Evolutionary conservation across 1,284 basidiomycete species (phyloP).

Genomic region (Cryptococcus amylolentus): DNA sequence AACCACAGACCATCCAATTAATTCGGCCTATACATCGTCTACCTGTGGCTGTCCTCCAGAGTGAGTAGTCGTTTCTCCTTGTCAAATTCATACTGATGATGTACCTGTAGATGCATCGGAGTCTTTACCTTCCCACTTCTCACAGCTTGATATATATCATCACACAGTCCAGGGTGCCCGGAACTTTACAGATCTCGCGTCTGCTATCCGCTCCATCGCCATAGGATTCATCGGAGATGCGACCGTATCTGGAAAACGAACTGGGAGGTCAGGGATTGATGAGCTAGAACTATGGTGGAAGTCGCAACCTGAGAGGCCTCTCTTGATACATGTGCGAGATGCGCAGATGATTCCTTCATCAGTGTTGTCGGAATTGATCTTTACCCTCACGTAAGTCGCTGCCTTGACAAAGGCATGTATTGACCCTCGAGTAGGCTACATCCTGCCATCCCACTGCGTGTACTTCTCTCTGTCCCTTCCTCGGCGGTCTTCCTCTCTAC

Average conservation of each 20-base stretch:
- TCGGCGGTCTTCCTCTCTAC: conserved; percentile 26
- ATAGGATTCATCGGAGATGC: conserved; percentile 32
- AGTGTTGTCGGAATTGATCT: conserved; percentile 35
- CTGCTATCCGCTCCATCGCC: conserved; percentile 24
- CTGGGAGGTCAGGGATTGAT: conserved; percentile 34
- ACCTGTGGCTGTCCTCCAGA: conserved; percentile 36
- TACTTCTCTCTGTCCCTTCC: conserved; percentile 39
- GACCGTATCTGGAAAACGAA: conserved; percentile 20
- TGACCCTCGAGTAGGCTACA: conserved; percentile 23
- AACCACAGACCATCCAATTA: conserved; percentile 16
- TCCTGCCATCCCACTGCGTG: conserved; percentile 23
- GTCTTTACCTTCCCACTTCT: conserved; percentile 11
- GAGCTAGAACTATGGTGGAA: conserved; percentile 38
- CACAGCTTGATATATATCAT: conserved; percentile 2
- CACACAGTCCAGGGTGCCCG: conserved; percentile 18
- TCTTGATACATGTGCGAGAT: conserved; percentile 36
- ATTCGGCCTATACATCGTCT: conserved; percentile 23
- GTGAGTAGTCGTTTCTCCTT: conserved; percentile 17
- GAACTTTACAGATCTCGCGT: conserved; percentile 28
- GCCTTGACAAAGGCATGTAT: not conserved
- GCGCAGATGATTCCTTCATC: conserved; percentile 29
- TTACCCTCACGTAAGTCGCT: conserved; percentile 33
- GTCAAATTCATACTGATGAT: not conserved
- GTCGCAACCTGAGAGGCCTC: conserved; percentile 13
- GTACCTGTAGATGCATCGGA: conserved; percentile 19